Evolutionary conservation across 352 stramenopile genomes (phyloP).

Genomic region (Phytophthora megakarya): DNA sequence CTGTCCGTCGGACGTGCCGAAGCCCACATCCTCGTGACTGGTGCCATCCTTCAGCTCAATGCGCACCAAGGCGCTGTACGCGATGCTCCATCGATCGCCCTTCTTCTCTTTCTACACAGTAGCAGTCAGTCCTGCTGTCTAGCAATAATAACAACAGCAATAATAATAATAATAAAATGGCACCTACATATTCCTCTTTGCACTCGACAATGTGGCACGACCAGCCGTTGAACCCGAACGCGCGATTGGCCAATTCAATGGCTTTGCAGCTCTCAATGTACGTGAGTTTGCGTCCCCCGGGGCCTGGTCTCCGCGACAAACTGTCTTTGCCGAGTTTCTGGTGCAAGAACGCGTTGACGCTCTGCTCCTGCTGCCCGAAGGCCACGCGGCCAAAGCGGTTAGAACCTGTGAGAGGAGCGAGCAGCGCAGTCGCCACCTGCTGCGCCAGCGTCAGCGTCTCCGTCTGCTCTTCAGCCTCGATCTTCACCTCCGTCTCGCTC

Average conservation of each 20-base stretch:
- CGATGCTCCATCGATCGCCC: conserved; percentile 73
- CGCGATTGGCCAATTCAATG: conserved; percentile 87
- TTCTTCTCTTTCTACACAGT: conserved; percentile 64
- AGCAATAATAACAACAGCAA: too few species aligned
- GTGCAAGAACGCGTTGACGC: conserved; percentile 73
- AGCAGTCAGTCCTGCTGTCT: conserved; percentile 1
- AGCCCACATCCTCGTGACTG: conserved; percentile 83
- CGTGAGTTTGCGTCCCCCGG: conserved; percentile 74
- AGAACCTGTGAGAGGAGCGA: conserved; percentile 9
- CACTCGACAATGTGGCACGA: conserved; percentile 83
- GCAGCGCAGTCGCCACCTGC: conserved; percentile 28
- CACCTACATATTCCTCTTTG: conserved; percentile 86
- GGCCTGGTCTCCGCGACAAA: conserved; percentile 65
- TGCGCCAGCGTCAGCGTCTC: conserved; percentile 47
- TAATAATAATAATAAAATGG: too few species aligned
- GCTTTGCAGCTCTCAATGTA: conserved; percentile 91
- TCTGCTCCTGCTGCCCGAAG: conserved; percentile 53
- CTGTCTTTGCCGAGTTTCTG: conserved; percentile 86
- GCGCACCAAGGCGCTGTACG: conserved; percentile 76
- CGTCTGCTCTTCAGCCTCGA: conserved; percentile 39
- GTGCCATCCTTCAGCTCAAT: conserved; percentile 89
- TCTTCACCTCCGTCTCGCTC: conserved; percentile 22
- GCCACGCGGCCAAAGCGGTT: conserved; percentile 63
- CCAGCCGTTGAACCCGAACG: conserved; percentile 91
- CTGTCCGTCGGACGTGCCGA: conserved; percentile 80